A percentile compares a stretch with the other conserved stretches of the same genome.
Evolutionary conservation across 2,329 filamentous ascomycete species (phyloP).

Genomic region (Diaporthe citrichinensis): DNA sequence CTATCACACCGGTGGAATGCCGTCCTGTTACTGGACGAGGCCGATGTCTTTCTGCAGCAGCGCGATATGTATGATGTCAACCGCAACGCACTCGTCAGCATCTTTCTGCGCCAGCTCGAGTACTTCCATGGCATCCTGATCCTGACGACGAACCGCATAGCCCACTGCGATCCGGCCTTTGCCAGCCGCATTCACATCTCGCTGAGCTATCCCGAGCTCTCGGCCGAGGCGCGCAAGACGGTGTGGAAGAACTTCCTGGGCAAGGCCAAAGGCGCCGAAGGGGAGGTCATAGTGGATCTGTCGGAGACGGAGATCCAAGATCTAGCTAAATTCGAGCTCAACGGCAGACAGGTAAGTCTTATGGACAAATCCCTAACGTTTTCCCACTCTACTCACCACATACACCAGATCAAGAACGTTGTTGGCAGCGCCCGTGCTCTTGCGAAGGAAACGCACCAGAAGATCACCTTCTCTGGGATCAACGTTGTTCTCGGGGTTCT

Average conservation of each 20-base stretch:
- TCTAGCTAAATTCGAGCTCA: not conserved
- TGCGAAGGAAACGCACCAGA: not conserved
- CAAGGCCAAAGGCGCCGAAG: not conserved
- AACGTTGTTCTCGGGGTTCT: not conserved
- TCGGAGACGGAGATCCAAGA: not conserved
- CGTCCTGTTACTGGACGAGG: conserved; percentile 59
- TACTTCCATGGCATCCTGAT: conserved; percentile 55
- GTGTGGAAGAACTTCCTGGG: not conserved
- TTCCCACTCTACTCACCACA: not conserved
- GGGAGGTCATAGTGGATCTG: not conserved
- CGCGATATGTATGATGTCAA: conserved; percentile 51
- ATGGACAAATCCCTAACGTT: too few relatives aligned
- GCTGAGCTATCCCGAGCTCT: too few relatives aligned
- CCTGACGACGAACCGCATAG: conserved; percentile 51
- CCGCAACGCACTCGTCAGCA: conserved; percentile 56
- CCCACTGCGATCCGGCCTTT: too few relatives aligned
- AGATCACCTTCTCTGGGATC: not conserved
- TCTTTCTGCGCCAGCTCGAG: conserved; percentile 51
- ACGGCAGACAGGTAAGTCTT: not conserved
- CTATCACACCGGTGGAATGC: conserved; percentile 57
- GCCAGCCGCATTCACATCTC: too few relatives aligned
- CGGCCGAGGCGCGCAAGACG: too few relatives aligned
- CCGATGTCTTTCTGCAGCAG: conserved; percentile 57
- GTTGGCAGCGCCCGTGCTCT: not conserved
- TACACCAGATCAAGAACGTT: not conserved